phyloP scores from a whole-genome alignment of 352 stramenopile genomes.

The Globisporangium echinulatum region DNA sequence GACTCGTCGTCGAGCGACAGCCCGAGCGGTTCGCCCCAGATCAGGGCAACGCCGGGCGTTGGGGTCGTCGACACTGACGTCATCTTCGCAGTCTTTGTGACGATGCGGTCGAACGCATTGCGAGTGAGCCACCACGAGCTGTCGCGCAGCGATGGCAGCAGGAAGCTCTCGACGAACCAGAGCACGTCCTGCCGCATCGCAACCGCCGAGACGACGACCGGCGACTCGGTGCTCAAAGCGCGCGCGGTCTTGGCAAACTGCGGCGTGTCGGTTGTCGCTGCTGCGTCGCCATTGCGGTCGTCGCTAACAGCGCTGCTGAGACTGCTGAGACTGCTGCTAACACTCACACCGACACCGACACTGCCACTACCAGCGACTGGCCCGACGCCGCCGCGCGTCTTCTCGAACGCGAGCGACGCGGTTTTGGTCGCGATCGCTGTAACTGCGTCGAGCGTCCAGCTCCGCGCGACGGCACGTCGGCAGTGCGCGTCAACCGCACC shows the following conservation, averaged over 20 bases:
- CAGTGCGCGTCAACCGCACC: constrained; percentile 38
- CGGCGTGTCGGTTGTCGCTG: constrained; percentile 3
- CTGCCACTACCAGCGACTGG: neutral
- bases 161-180: constrained; percentile 51
- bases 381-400: neutral
- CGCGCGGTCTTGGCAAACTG: constrained; percentile 9
- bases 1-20: constrained; percentile 64
- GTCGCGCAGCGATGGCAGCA: constrained; percentile 28
- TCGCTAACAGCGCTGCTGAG: constrained; percentile 10
- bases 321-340: constrained; percentile 9
- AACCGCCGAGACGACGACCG: constrained; percentile 2
- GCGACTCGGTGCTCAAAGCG: constrained; percentile 10
- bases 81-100: constrained; percentile 1
- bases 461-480: constrained; percentile 28
- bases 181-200: constrained; percentile 17
- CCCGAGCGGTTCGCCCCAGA: constrained; percentile 51
- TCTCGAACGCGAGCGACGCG: constrained; percentile 14
- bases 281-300: neutral
- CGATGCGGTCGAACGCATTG: constrained; percentile 4
- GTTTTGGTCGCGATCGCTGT: constrained; percentile 24
- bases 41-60: constrained; percentile 41
- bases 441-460: constrained; percentile 25
- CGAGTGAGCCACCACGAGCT: constrained; percentile 32
- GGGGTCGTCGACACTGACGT: constrained; percentile 5
- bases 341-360: too few species aligned